These are phyloP conservation scores for Trichoderma brevicompactum DNA, from an alignment of 2,329 filamentous ascomycete species.

Conservation along the genomic window DNA sequence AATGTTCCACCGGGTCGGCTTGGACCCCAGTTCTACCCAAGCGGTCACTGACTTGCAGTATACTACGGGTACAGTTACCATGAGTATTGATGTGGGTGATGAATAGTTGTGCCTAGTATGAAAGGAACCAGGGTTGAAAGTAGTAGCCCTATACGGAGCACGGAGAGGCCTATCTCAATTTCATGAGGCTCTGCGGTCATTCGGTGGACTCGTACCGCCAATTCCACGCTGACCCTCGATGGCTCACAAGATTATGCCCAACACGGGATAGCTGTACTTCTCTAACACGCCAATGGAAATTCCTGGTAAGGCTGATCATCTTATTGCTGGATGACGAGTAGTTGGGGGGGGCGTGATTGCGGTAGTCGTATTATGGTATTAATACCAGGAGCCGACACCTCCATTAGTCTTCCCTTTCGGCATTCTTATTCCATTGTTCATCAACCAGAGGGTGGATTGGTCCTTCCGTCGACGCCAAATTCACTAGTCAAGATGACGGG, in stretches of 20 bases:
- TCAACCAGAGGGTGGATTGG: background rate
- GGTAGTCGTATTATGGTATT: constrained; percentile 5
- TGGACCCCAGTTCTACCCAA: too few species aligned
- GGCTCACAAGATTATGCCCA: background rate
- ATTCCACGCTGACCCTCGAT: background rate
- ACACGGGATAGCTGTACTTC: constrained; percentile 1
- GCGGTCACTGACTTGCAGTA: background rate
- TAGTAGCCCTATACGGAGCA: background rate
- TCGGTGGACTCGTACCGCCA: background rate
- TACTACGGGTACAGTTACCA: background rate
- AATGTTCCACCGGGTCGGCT: background rate
- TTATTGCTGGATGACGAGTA: background rate
- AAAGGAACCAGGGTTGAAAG: constrained; percentile 1
- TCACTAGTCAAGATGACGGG: constrained; percentile 11
- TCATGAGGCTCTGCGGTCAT: background rate
- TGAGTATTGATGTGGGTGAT: background rate
- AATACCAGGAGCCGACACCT: constrained; percentile 7
- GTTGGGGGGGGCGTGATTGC: background rate
- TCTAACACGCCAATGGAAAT: constrained; percentile 8
- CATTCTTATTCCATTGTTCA: background rate
- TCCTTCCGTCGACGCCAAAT: background rate
- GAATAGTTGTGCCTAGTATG: constrained; percentile 4
- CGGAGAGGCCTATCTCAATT: background rate
- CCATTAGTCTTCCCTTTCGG: background rate
- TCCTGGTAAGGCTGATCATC: constrained; percentile 17